Conservation (phyloP, 2,329 filamentous ascomycete species). For the Colletotrichum euphorbiae region DNA sequence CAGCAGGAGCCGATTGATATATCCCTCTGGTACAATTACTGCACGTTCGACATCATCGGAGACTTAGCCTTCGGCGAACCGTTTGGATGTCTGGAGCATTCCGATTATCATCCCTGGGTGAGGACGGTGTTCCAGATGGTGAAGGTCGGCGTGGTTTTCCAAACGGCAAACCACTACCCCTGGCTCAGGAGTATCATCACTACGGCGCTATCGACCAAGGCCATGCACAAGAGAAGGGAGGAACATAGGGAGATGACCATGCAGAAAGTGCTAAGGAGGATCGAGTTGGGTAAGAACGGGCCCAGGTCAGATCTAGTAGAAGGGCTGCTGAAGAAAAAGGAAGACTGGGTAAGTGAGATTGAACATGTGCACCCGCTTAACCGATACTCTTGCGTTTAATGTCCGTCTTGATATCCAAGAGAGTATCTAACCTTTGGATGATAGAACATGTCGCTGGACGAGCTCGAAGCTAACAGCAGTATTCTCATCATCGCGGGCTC, state of each 20-base stretch:
- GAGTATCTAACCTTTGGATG: constrained; percentile 36
- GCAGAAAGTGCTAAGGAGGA: constrained; percentile 36
- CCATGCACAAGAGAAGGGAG: background rate
- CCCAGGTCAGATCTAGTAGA: constrained; percentile 36
- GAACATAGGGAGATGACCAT: constrained; percentile 8
- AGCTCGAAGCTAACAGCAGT: constrained; percentile 38
- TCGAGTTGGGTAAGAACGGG: constrained; percentile 33
- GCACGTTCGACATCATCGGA: constrained; percentile 48
- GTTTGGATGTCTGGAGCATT: constrained; percentile 44
- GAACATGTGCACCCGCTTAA: no score
- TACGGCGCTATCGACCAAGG: constrained; percentile 14
- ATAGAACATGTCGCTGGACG: constrained; percentile 27
- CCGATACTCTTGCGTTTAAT: no score
- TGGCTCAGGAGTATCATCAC: constrained; percentile 1
- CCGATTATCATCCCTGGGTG: constrained; percentile 39
- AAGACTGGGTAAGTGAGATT: constrained; percentile 33
- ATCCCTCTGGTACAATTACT: constrained; percentile 45
- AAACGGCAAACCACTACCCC: constrained; percentile 26
- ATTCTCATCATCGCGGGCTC: constrained; percentile 47
- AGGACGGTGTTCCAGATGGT: constrained; percentile 20
- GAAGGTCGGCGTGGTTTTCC: constrained; percentile 13
- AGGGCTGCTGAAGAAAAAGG: constrained; percentile 37
- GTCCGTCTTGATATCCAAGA: background rate
- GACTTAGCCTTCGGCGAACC: constrained; percentile 46
- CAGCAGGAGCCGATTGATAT: constrained; percentile 38